These are phyloP conservation scores for Botrytis fragariae DNA, from an alignment of 2,329 filamentous ascomycete genomes.

Conservation along the genomic window DNA sequence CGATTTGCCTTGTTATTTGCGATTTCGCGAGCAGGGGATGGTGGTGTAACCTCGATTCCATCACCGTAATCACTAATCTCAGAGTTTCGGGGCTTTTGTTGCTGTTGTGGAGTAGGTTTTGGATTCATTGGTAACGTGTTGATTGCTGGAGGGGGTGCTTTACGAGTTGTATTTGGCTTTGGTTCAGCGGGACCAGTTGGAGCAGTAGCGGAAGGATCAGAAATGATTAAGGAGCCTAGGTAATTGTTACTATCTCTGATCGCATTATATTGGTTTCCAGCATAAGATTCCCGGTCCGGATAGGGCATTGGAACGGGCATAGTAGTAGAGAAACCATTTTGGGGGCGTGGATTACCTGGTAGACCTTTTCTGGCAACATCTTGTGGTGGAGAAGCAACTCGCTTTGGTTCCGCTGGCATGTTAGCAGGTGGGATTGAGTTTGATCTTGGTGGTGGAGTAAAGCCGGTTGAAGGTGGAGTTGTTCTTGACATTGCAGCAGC, in stretches of 20 bases:
- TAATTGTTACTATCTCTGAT: slow-evolving; percentile 37
- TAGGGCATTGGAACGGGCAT: slow-evolving; percentile 13
- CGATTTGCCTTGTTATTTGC: slow-evolving; percentile 32
- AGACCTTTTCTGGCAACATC: slow-evolving; percentile 27
- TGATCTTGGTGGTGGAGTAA: slow-evolving; percentile 41
- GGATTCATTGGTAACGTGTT: slow-evolving; percentile 37
- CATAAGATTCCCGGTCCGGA: slow-evolving; percentile 25
- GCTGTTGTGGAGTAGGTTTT: slow-evolving; percentile 41
- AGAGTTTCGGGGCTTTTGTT: slow-evolving; percentile 44
- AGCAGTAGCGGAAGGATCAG: slow-evolving; percentile 15
- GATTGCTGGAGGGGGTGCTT: slow-evolving; percentile 20
- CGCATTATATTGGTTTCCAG: slow-evolving; percentile 22
- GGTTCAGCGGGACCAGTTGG: slow-evolving; percentile 17
- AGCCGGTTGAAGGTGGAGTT: slow-evolving; percentile 27
- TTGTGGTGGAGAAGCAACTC: slow-evolving; percentile 17
- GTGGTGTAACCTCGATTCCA: slow-evolving; percentile 46
- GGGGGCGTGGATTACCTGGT: slow-evolving; percentile 26
- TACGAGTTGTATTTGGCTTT: slow-evolving; percentile 20
- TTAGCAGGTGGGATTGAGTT: slow-evolving; percentile 40
- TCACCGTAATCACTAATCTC: slow-evolving; percentile 53
- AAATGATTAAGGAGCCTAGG: slow-evolving; percentile 32
- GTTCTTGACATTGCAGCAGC: slow-evolving; percentile 32
- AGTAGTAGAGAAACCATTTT: slow-evolving; percentile 22
- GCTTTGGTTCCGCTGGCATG: background rate
- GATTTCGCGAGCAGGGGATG: slow-evolving; percentile 41